Conservation (phyloP, 306 rosid species). For the Castanea crenata region DNA sequence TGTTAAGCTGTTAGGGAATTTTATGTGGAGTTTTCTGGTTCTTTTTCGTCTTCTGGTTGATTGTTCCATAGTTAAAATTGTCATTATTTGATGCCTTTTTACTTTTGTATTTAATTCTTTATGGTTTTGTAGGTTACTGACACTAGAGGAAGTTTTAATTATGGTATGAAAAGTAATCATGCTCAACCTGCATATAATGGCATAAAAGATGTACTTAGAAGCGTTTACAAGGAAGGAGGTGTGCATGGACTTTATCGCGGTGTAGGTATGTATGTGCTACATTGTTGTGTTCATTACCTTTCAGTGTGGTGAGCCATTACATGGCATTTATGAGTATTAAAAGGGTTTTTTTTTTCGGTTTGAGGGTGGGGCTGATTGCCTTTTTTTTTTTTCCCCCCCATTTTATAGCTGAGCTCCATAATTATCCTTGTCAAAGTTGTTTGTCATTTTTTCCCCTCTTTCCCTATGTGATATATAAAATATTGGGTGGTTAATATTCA, state of each 20-base stretch:
- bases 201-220: slow-evolving; percentile 68
- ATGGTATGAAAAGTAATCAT: slow-evolving; percentile 42
- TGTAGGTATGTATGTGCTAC: slow-evolving; percentile 57
- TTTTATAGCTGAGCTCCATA: too few species aligned
- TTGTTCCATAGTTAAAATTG: neutral
- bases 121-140: slow-evolving; percentile 53
- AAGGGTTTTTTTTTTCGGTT: too few species aligned
- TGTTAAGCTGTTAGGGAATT: neutral
- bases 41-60: neutral
- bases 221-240: slow-evolving; percentile 76
- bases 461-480: neutral
- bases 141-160: slow-evolving; percentile 40
- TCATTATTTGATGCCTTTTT: neutral
- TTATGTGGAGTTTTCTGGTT: neutral
- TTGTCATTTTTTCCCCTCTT: neutral
- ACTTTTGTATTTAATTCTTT: slow-evolving; percentile 1
- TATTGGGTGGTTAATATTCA: neutral
- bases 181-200: slow-evolving; percentile 55
- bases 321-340: neutral
- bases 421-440: neutral
- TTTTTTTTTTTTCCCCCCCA: neutral
- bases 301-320: neutral
- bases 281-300: neutral
- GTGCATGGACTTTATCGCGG: slow-evolving; percentile 86
- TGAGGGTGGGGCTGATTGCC: neutral